These are phyloP conservation scores for Cyberlindnera americana DNA, from an alignment of 805 yeast species.

Conservation along the genomic window DNA sequence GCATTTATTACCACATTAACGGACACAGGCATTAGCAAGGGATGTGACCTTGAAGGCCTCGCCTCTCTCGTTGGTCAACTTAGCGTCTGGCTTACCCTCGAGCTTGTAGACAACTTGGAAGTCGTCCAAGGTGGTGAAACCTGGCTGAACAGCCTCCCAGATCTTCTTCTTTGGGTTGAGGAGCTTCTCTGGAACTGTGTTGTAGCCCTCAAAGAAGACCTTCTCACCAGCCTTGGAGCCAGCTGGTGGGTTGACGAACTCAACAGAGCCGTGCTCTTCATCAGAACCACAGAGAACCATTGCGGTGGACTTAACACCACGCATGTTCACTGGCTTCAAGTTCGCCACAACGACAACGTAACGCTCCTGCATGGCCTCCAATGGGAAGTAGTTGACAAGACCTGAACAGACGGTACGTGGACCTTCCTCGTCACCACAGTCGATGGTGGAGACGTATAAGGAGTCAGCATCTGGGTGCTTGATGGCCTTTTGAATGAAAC, in stretches of 20 bases:
- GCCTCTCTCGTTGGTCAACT: constrained; percentile 77
- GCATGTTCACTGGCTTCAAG: constrained; percentile 96
- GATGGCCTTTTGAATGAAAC: constrained; percentile 93
- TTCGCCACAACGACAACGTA: constrained; percentile 89
- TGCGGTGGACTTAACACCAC: constrained; percentile 92
- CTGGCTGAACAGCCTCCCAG: constrained; percentile 94
- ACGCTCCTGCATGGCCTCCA: constrained; percentile 96
- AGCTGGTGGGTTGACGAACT: constrained; percentile 91
- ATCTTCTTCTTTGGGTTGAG: constrained; percentile 97
- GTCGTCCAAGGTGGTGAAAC: constrained; percentile 73
- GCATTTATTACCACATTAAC: constrained; percentile 36
- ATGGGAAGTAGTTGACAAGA: constrained; percentile 78
- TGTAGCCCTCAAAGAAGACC: constrained; percentile 88
- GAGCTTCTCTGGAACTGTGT: constrained; percentile 85
- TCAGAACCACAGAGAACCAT: constrained; percentile 95
- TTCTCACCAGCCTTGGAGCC: constrained; percentile 95
- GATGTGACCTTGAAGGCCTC: constrained; percentile 71
- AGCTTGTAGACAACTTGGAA: constrained; percentile 76
- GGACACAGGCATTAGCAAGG: constrained; percentile 73
- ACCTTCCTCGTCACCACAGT: constrained; percentile 93
- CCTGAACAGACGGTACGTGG: constrained; percentile 99
- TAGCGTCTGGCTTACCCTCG: constrained; percentile 66
- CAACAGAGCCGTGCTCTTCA: constrained; percentile 59
- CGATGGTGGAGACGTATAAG: constrained; percentile 92
- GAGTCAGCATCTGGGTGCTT: constrained; percentile 98